These are phyloP conservation scores for Aristolochia contorta DNA, from an alignment of 164 flowering plant genomes.

Conservation along the genomic window DNA sequence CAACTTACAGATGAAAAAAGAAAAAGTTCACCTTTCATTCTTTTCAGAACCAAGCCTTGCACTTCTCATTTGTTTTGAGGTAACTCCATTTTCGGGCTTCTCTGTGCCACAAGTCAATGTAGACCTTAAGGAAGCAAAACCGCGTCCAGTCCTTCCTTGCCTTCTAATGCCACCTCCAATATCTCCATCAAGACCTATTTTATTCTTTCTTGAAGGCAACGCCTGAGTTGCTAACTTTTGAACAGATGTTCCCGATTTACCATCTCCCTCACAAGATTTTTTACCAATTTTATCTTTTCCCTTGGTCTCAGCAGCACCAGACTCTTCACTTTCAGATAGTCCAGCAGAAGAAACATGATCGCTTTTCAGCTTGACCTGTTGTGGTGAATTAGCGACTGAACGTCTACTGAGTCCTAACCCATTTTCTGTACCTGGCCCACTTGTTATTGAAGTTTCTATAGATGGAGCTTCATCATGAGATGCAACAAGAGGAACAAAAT, in stretches of 20 bases:
- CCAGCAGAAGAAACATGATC: constrained; percentile 47
- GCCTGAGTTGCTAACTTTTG: constrained; percentile 42
- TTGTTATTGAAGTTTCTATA: constrained; percentile 31
- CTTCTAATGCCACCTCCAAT: constrained; percentile 68
- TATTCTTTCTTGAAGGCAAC: constrained; percentile 60
- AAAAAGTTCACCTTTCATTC: constrained; percentile 53
- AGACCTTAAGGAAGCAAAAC: constrained; percentile 46
- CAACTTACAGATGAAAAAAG: neutral
- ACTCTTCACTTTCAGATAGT: constrained; percentile 86
- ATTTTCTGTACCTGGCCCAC: constrained; percentile 37
- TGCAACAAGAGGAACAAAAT: constrained; percentile 48
- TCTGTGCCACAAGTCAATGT: constrained; percentile 38
- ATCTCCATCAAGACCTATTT: constrained; percentile 41
- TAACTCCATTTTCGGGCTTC: constrained; percentile 46
- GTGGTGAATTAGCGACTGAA: constrained; percentile 33
- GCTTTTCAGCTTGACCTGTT: constrained; percentile 52
- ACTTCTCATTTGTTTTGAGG: constrained; percentile 76
- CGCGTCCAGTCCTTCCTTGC: constrained; percentile 70
- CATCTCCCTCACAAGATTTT: constrained; percentile 47
- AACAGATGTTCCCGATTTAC: constrained; percentile 46
- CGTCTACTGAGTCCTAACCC: constrained; percentile 38
- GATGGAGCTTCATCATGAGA: constrained; percentile 48
- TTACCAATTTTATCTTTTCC: constrained; percentile 43
- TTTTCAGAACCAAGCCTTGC: constrained; percentile 53
- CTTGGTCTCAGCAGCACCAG: constrained; percentile 59